These are phyloP conservation scores for Acmispon strigosus DNA, from an alignment of 306 rosid species.

Conservation along the genomic window DNA sequence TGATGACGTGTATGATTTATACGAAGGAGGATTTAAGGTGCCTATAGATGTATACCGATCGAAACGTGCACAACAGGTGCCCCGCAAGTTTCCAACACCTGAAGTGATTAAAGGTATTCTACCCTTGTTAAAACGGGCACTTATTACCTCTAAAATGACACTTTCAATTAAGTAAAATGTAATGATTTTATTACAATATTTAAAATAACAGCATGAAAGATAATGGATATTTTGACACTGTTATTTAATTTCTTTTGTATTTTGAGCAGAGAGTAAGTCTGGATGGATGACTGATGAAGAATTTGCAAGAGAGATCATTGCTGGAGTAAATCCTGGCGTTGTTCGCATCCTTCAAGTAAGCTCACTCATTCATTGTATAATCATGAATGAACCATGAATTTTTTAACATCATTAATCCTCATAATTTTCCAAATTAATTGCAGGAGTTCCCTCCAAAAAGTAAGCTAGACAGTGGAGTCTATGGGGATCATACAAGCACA, in stretches of 20 bases:
- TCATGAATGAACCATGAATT: background rate
- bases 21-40: slow-evolving; percentile 44
- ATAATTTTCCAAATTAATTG: background rate
- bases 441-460: slow-evolving; percentile 69
- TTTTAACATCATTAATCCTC: background rate
- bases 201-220: no score
- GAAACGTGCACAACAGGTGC: slow-evolving; percentile 43
- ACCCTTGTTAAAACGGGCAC: no score
- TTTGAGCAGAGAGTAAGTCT: slow-evolving; percentile 20
- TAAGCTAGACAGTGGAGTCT: slow-evolving; percentile 38
- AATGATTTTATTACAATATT: no score
- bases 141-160: no score
- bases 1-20: slow-evolving; percentile 12
- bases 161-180: no score
- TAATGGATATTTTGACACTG: background rate
- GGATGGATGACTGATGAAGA: slow-evolving; percentile 81
- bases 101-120: slow-evolving; percentile 48
- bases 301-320: slow-evolving; percentile 63
- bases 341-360: slow-evolving; percentile 33
- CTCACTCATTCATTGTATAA: no score
- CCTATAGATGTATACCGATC: slow-evolving; percentile 33
- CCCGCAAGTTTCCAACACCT: slow-evolving; percentile 45
- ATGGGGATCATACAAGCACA: slow-evolving; percentile 49
- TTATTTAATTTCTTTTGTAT: no score
- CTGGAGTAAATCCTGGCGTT: slow-evolving; percentile 56